Base-by-base conservation (phyloP, 257 asterid species). In the Solanum stenotomum region DNA sequence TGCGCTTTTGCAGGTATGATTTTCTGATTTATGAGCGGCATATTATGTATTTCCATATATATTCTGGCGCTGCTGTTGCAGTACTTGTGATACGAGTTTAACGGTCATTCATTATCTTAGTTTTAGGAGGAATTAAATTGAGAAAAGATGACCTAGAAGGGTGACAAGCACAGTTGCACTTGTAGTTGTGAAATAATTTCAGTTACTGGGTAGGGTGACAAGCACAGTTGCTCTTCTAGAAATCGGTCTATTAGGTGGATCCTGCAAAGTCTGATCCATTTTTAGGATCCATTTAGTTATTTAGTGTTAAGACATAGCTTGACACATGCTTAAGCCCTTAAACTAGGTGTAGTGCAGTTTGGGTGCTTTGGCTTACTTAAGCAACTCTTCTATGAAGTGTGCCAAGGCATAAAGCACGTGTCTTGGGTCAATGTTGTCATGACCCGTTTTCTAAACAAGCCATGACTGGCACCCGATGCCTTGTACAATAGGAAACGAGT, bases 1-100 rank as follows among this genome's bases (percentile, higher is more conserved):
- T 94, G 98, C 92, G 87, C 96, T 96, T 93, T 91, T 97, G 93
- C 96, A 95, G 99, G 99, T 97, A 95, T 59, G 98, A 46, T 89
- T 91, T 91, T 92, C 92, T 87, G 70, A 90, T 89, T 91, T 87
- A 68, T 89, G 77, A 88, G 78, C 61, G 89, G 65, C 90, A 40
- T 83, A 49, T 83, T 86, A 56, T 85, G 88, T 18, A 44, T 33
- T 84, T 85, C 88, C 65, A 88, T 85, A 70, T 61, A 88, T 82
- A 83, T 88, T 86, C 72, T 74, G 84, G 68, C 7, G 46, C 83
- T 74, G 34, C 23, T 89, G 85, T 46, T 46, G 67, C 67, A 79
- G 40, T 79, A 79, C 25, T 79, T 34, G 11, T 10, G 23, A 79
- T 42, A 42, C 16, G 38, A 79, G 38, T 16, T 1, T 4, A 34